Evolutionary conservation across 2,329 filamentous ascomycete species (phyloP), one percentile per base, ranked within the genome.

Genomic region (Hymenoscyphus fructigenus): DNA sequence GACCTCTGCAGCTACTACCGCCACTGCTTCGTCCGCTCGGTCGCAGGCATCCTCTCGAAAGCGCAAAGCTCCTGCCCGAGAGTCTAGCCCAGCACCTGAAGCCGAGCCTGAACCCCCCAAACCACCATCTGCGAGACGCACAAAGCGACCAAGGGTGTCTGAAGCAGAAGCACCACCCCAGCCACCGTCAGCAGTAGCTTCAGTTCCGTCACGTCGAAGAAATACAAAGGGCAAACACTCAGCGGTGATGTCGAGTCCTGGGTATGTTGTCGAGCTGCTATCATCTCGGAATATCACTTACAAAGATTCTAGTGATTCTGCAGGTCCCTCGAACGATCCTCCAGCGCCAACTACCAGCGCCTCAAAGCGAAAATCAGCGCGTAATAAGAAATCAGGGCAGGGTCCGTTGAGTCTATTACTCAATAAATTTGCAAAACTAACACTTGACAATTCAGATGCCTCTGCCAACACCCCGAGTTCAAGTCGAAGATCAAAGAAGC

Each of bases 191-290:
- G 78, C 77, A 70, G 70, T 75, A 72, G 78, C 77, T 70, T 70
- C 57, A 73, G 76, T 76, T 69, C 70, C 76, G 71, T 76, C 81
- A 69, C 80, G 84, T 69, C 84, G 84, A 72, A 85, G 79, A 74
- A 61, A n/a, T 20, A 17, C 41, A 20, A 90, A 85, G 78, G 85
- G 83, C 74, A 90, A 88, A 78, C 83, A 78, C 66, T 71, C 82
- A 70, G 82, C 83, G 76, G 84, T 82, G 75, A 94, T 93, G 91
- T 91, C 91, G 75, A 88, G 85, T 78, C 84, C 85, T 78, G 87
- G 86, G 90, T 93, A 84, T 72, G 85, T 73, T 63, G 20, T 23
- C n/a, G 20, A 50, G 20, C n/a, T 50, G 20, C n/a, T 50, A 9
- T 7, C 44, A 50, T 23, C 44, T 23, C 10, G 44, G 44, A 10